Percentiles rank a stretch among this genome's conserved stretches.
Conservation (phyloP, 371 early-diverging fungal species). For the Nosema muscidifuracis region DNA sequence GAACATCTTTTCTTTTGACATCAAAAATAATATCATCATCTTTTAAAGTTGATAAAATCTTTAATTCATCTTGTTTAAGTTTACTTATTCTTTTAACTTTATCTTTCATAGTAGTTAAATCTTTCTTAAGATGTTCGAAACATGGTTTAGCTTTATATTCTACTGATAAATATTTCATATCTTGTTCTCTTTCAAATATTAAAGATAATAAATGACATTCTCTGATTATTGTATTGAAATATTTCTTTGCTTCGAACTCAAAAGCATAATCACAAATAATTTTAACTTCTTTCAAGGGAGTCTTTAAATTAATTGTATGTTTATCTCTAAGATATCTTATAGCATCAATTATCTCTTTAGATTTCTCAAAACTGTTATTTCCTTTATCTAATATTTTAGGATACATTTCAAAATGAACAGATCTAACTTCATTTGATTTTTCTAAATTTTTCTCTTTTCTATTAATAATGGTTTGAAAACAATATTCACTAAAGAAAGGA, state of each 20-base stretch:
- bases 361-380: slow-evolving; percentile 49
- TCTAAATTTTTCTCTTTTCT: not conserved
- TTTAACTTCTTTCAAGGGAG: slow-evolving; percentile 81
- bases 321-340: slow-evolving; percentile 87
- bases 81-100: slow-evolving; percentile 45
- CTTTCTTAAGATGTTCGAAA: slow-evolving; percentile 51
- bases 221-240: slow-evolving; percentile 65
- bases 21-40: slow-evolving; percentile 2
- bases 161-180: slow-evolving; percentile 15
- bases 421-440: not conserved
- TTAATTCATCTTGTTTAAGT: slow-evolving; percentile 21
- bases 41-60: slow-evolving; percentile 4
- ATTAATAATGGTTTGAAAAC: slow-evolving; percentile 75
- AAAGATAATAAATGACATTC: slow-evolving; percentile 58
- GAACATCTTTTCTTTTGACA: slow-evolving; percentile 44
- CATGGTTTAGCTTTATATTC: slow-evolving; percentile 49
- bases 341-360: slow-evolving; percentile 78
- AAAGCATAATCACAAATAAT: slow-evolving; percentile 77
- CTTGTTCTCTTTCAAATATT: slow-evolving; percentile 11
- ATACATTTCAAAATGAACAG: slow-evolving; percentile 60
- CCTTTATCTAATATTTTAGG: not conserved
- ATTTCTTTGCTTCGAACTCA: slow-evolving; percentile 74
- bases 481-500: slow-evolving; percentile 91
- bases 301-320: slow-evolving; percentile 84
- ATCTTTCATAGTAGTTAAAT: slow-evolving; percentile 42